A percentile compares a stretch with the other conserved stretches of the same genome.
Evolutionary conservation across 305 asterid species (phyloP).

Genomic region (Plantago coronopus): DNA sequence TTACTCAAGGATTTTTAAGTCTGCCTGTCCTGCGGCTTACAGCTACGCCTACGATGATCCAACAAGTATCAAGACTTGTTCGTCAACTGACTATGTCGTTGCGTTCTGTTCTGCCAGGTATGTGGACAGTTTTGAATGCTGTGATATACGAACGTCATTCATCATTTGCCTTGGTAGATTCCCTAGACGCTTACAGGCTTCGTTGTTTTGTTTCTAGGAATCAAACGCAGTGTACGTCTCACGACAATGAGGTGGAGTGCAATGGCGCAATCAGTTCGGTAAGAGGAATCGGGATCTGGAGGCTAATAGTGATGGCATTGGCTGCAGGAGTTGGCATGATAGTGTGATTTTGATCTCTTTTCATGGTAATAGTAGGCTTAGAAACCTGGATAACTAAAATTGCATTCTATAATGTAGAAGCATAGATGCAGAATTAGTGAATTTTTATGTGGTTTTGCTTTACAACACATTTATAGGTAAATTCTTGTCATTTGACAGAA

Average conservation of each 20-base stretch:
- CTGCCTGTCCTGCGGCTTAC: slow-evolving; percentile 69
- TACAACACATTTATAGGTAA: too few species aligned
- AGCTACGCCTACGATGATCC: slow-evolving; percentile 65
- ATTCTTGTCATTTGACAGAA: too few species aligned
- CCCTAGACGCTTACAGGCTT: background rate
- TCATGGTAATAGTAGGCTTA: too few species aligned
- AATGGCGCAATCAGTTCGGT: slow-evolving; percentile 31
- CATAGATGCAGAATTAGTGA: too few species aligned
- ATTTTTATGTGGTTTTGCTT: too few species aligned
- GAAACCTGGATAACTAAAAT: background rate
- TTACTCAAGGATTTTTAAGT: slow-evolving; percentile 52
- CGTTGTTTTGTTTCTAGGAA: slow-evolving; percentile 30
- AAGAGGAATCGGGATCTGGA: slow-evolving; percentile 25
- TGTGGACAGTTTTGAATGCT: background rate
- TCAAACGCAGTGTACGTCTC: slow-evolving; percentile 51
- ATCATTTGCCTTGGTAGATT: background rate
- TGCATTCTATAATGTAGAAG: too few species aligned
- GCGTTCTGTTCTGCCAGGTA: slow-evolving; percentile 63
- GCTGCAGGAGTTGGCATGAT: background rate
- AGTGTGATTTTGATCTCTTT: too few species aligned
- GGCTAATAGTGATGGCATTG: slow-evolving; percentile 27
- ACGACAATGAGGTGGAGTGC: slow-evolving; percentile 40
- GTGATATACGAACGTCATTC: background rate
- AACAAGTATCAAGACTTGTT: slow-evolving; percentile 53
- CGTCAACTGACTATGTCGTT: slow-evolving; percentile 46